These are phyloP conservation scores for Anthracocystis panici-leucophaei DNA, from an alignment of 1,284 basidiomycete species.

Conservation along the genomic window DNA sequence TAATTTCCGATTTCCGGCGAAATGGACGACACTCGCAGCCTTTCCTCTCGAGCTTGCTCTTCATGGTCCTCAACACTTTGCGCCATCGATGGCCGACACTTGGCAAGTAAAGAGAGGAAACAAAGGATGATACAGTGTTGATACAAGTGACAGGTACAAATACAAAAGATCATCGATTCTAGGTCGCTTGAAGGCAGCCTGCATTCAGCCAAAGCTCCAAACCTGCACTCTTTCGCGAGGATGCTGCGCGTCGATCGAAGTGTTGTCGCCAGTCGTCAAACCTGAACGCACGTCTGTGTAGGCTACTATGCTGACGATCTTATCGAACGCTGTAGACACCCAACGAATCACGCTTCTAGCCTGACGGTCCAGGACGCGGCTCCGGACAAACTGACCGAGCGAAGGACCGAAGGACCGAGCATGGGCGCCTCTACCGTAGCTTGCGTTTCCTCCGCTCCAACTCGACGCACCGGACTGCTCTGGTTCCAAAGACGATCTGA, in stretches of 20 bases:
- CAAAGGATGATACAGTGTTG: not conserved
- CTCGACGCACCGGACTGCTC: not conserved
- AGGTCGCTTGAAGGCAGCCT: no score
- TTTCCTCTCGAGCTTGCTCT: not conserved
- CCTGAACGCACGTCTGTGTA: slow-evolving; percentile 4
- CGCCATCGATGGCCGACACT: not conserved
- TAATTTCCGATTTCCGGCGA: slow-evolving; percentile 27
- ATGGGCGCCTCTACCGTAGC: not conserved
- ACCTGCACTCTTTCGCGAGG: slow-evolving; percentile 46
- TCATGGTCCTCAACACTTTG: not conserved
- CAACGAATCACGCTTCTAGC: slow-evolving; percentile 29
- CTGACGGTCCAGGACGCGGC: slow-evolving; percentile 21
- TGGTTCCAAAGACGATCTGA: slow-evolving; percentile 17
- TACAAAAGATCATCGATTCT: not conserved
- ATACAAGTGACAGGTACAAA: not conserved
- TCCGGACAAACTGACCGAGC: slow-evolving; percentile 26
- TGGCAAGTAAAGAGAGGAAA: not conserved
- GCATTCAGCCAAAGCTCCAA: slow-evolving; percentile 46
- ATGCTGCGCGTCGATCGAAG: not conserved
- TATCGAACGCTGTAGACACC: slow-evolving; percentile 53
- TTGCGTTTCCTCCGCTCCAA: not conserved
- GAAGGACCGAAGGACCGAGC: slow-evolving; percentile 7
- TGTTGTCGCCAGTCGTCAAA: not conserved
- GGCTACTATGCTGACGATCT: slow-evolving; percentile 48
- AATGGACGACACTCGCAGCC: not conserved